Base-by-base conservation (phyloP, 139 green algal species). In the Tetratostichococcus sp. region DNA sequence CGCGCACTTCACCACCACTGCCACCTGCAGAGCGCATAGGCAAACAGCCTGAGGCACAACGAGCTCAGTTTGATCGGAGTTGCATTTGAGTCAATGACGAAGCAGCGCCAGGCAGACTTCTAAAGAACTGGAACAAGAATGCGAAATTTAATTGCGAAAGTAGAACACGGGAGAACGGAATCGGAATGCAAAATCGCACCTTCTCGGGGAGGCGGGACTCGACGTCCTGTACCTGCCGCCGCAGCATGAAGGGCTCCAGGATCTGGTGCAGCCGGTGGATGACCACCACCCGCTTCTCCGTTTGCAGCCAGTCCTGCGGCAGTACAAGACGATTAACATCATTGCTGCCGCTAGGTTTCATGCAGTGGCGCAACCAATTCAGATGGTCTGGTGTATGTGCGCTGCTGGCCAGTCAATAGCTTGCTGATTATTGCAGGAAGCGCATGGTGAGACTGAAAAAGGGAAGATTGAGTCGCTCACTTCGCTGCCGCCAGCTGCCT, bases 191-290 rank as follows among this genome's bases (percentile, higher is more conserved):
- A 21, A 17, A 39, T 31, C 70, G 35, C 25, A 84, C 71, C 86
- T 98, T 97, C 35, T 85, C 75, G 0, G 94, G 95, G 69, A 98
- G 93, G 84, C 93, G 93, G 30, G 85, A 81, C 80, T 97, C 94
- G 35, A 98, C 95, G 67, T 97, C 93, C 76, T 95, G 82, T 43
- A 97, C 91, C 72, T 96, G 89, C 5, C 93, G 84, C 17, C 93
- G 84, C 71, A 99, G 87, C 94, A 99, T 98, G 83, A 99, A 99
- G 39, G 96, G 96, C 74, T 97, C 91, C 74, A 99, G 86, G 72
- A 97, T 97, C 81, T 97, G 92, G 74, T 95, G 92, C 76, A 96
- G 79, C 35, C 88, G 75, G 71, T 94, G 84, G 65, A 97, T 93
- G 39, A 97, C 90, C 35, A 97, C 90, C 70, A 96, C 86, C 0